Base-by-base conservation (phyloP, 371 early-diverging fungal species). In the Mortierella polycephala region DNA sequence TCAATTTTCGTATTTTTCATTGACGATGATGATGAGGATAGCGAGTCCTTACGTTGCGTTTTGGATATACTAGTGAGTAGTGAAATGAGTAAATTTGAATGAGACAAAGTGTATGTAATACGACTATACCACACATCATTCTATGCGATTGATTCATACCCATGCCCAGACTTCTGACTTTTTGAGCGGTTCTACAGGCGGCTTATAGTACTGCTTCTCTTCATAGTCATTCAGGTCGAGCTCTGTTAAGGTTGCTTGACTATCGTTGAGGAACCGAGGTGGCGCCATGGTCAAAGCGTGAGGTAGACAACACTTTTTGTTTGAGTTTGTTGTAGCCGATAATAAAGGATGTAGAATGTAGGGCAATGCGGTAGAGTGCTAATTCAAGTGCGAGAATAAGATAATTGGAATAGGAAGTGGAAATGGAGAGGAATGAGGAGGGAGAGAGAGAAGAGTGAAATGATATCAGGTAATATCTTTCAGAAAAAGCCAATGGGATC, bases 81-180 rank as follows among this genome's bases (percentile, higher is more conserved):
- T 11, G 1, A 13, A 39, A 39, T n/a, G 59, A 30, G 21, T 30
- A 9, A 50, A n/a, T n/a, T n/a, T 21, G 41, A n/a, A 42, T 4
- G 10, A 57, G 30, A 40, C 20, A 18, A 57, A 20, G n/a, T 46
- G n/a, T 40, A 42, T 7, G 5, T 46, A 46, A n/a, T 30, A 30
- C 16, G 12, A 14, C 11, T 58, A 14, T 16, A 47, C 21, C 2
- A 30, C 30, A 30, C 30, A 30, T 30, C 30, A 30, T 30, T 1
- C 30, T 4, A 30, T 30, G 30, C 30, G 30, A 51, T 18, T 5
- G 20, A 14, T 23, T 0, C 41, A 20, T 62, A 75, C 75, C 75
- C 75, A 75, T 49, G 75, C 75, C 75, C 75, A 75, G 55, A 67
- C 60, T 52, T 75, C 75, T 0, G 75, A 55, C 23, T 52, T 61